Evolutionary conservation across 768 basidiomycete genomes (phyloP), one percentile per base, ranked within the genome.

Genomic region (Leccinum subtestaceum): DNA sequence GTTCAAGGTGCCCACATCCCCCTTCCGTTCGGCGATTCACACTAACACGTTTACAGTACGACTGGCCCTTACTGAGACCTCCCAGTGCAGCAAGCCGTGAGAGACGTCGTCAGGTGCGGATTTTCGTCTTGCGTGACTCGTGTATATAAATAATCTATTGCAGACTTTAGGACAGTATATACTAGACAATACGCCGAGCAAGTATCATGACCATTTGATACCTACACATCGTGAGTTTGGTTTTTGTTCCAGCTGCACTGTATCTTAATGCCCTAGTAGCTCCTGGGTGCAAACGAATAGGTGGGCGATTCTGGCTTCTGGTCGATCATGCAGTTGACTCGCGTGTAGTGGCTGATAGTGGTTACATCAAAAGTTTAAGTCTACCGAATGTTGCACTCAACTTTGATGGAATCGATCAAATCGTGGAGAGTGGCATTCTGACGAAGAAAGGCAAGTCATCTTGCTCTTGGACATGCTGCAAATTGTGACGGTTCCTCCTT

Each of bases 211-310:
- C 21, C 67, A 75, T 46, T 68, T 88, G 51, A 80, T 79, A 56
- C 86, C 86, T 4, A 70, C 73, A 10, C 84, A 82, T 73, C 73
- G 84, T 83, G 66, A 46, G 81, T 58, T 23, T 36, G 7, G 25
- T 15, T 27, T 11, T 34, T 29, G 25, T 27, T 52, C 13, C 40
- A 34, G 23, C 10, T 1, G 6, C 13, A 12, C n/a, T 25, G 45
- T 9, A 34, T 55, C 12, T 58, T 12, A 25, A 50, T 4, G 6
- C 27, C 17, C 10, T 46, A 6, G 31, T 34, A 84, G 85, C 81
- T 36, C 79, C 81, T 31, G 86, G 86, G 21, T 87, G 85, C 67
- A 87, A 86, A 69, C 78, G 87, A 40, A 78, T 56, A 19, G 67
- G 68, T 69, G 48, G 5, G 52, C n/a, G 3, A 38, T 9, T 34